A percentile compares a stretch with the other conserved stretches of the same genome.
Conservation (phyloP, 805 yeast genomes). For the Zygosaccharomyces gambellarensis region DNA sequence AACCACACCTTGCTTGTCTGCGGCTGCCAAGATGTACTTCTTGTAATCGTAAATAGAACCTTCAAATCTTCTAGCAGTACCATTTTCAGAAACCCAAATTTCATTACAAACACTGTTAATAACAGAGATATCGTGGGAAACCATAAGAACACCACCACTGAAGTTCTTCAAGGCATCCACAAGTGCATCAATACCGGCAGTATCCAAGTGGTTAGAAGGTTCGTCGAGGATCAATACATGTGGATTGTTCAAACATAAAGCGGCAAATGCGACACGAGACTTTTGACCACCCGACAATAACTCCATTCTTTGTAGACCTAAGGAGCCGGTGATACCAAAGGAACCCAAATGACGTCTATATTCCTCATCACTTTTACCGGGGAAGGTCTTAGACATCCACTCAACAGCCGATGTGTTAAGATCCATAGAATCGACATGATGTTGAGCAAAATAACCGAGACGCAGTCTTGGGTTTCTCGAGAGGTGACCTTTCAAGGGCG, state of each 20-base stretch:
- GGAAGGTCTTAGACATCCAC: constrained; percentile 87
- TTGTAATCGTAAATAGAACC: constrained; percentile 88
- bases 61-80: constrained; percentile 66
- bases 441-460: constrained; percentile 97
- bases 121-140: constrained; percentile 92
- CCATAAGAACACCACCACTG: constrained; percentile 96
- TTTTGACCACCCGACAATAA: constrained; percentile 96
- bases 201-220: constrained; percentile 98
- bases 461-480: constrained; percentile 80
- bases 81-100: constrained; percentile 92
- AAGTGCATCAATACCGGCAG: constrained; percentile 93
- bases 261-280: constrained; percentile 97
- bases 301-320: constrained; percentile 87
- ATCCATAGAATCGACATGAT: constrained; percentile 98
- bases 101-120: constrained; percentile 86
- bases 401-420: constrained; percentile 77
- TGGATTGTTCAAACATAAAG: constrained; percentile 83
- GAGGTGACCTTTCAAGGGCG: constrained; percentile 74
- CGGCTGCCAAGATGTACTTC: constrained; percentile 73
- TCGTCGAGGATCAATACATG: constrained; percentile 91
- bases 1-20: constrained; percentile 87
- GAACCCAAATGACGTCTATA: constrained; percentile 95
- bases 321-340: constrained; percentile 92
- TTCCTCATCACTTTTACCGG: constrained; percentile 94
- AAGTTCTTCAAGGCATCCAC: constrained; percentile 82